phyloP scores from a whole-genome alignment of 75 land plant genomes.

The Sequoia sempervirens region DNA sequence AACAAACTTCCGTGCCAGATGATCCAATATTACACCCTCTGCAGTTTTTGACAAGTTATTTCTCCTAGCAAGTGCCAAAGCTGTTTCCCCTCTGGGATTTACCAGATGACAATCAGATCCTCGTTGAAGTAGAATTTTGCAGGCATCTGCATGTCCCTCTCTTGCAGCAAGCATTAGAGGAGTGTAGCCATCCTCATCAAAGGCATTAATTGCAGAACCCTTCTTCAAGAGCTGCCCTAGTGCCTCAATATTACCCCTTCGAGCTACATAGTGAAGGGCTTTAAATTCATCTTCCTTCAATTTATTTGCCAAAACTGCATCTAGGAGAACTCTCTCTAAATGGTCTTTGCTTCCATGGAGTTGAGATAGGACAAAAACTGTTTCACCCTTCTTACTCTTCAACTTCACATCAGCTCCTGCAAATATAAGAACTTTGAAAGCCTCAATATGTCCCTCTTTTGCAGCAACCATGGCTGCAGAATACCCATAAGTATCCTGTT shows the following conservation, averaged over 20 bases:
- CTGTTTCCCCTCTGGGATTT: constrained; percentile 37
- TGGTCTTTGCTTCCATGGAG: constrained; percentile 10
- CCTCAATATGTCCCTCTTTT: constrained; percentile 33
- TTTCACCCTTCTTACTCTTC: constrained; percentile 30
- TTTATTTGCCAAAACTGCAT: constrained; percentile 26
- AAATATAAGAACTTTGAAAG: constrained; percentile 31
- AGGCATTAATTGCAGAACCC: constrained; percentile 27
- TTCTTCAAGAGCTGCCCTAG: constrained; percentile 34
- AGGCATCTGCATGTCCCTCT: constrained; percentile 52
- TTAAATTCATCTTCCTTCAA: constrained; percentile 26
- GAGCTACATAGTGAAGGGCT: constrained; percentile 45
- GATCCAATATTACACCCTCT: constrained; percentile 43
- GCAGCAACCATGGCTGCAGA: constrained; percentile 46
- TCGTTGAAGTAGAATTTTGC: constrained; percentile 29
- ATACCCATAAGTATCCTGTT: constrained; percentile 29
- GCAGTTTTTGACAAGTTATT: constrained; percentile 21
- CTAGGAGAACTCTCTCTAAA: constrained; percentile 36
- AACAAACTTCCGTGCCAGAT: constrained; percentile 42
- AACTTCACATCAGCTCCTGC: constrained; percentile 47
- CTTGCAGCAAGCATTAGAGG: constrained; percentile 52
- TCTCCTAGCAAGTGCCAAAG: constrained; percentile 40
- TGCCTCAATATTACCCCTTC: constrained; percentile 26
- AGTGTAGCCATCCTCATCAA: constrained; percentile 45
- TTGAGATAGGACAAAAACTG: constrained; percentile 24
- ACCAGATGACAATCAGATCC: constrained; percentile 27